phyloP scores from a whole-genome alignment of 1,139 yeast species.

The Yarrowia galli region DNA sequence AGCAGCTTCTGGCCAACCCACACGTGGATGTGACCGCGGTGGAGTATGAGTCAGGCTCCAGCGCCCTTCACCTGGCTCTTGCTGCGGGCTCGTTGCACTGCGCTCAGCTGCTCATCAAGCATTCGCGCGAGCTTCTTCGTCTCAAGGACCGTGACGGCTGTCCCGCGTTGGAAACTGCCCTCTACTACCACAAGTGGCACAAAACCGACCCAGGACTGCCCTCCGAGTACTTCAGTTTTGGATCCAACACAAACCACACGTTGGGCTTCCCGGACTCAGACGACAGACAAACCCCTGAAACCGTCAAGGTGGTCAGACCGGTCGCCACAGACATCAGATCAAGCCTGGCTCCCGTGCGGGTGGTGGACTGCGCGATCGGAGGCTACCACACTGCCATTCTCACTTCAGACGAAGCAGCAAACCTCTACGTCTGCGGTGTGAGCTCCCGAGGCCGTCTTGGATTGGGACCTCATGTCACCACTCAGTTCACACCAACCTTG shows the following conservation, averaged over 20 bases:
- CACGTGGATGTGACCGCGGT: slow-evolving; percentile 56
- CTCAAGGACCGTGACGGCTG: slow-evolving; percentile 71
- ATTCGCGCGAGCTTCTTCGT: slow-evolving; percentile 55
- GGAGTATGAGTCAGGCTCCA: slow-evolving; percentile 86
- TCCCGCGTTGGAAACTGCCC: slow-evolving; percentile 55
- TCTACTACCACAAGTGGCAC: slow-evolving; percentile 40
- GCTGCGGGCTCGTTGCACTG: slow-evolving; percentile 65
- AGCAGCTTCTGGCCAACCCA: slow-evolving; percentile 58
- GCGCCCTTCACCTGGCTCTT: slow-evolving; percentile 74
- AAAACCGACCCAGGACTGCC: slow-evolving; percentile 57
- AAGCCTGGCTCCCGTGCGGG: slow-evolving; percentile 49
- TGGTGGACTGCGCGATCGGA: slow-evolving; percentile 60
- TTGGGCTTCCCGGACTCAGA: slow-evolving; percentile 75
- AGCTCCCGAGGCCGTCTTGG: slow-evolving; percentile 80
- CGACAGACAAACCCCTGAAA: slow-evolving; percentile 56
- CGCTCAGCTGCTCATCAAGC: slow-evolving; percentile 60
- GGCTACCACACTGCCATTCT: slow-evolving; percentile 71
- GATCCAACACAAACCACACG: slow-evolving; percentile 69
- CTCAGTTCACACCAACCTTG: slow-evolving; percentile 46
- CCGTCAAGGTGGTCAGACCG: slow-evolving; percentile 45
- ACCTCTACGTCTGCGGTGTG: slow-evolving; percentile 68
- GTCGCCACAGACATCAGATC: slow-evolving; percentile 11
- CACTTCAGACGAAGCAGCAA: slow-evolving; percentile 58
- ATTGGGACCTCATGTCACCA: slow-evolving; percentile 50
- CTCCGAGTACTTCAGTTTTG: slow-evolving; percentile 67